Evolutionary conservation across 2,329 filamentous ascomycete species (phyloP).

Genomic region (Penicillium sp.): DNA sequence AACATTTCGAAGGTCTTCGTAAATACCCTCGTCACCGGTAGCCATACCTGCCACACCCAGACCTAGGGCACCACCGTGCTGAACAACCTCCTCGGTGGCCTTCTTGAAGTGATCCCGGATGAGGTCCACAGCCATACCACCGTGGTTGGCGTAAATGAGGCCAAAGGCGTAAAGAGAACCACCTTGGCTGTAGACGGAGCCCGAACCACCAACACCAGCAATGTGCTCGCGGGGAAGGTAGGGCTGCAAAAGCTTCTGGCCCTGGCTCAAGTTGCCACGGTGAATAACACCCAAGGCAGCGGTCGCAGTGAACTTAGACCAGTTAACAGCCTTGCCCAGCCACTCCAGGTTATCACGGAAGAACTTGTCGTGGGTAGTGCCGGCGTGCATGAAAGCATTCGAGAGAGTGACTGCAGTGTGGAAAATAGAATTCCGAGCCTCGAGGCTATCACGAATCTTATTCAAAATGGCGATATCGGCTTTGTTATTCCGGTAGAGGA

Average conservation of each 20-base stretch:
- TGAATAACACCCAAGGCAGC: conserved; percentile 96
- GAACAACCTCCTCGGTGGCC: conserved; percentile 73
- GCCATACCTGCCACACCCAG: conserved; percentile 98
- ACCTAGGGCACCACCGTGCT: conserved; percentile 93
- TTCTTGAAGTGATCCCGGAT: conserved; percentile 52
- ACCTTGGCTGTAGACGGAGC: conserved; percentile 93
- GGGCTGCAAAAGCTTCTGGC: conserved; percentile 87
- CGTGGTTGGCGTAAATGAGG: conserved; percentile 95
- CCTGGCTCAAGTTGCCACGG: conserved; percentile 89
- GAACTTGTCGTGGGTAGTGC: conserved; percentile 96
- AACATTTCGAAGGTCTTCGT: conserved; percentile 85
- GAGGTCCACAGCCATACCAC: conserved; percentile 70
- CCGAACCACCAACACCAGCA: conserved; percentile 67
- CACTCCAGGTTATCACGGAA: conserved; percentile 98
- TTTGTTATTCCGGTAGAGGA: conserved; percentile 92
- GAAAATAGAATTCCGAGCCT: conserved; percentile 97
- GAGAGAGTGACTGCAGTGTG: conserved; percentile 96
- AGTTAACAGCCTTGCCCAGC: conserved; percentile 97
- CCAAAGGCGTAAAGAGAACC: conserved; percentile 95
- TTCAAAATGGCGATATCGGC: conserved; percentile 90
- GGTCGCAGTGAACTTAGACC: conserved; percentile 98
- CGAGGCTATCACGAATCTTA: conserved; percentile 92
- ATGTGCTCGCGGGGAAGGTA: conserved; percentile 76
- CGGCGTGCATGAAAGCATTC: conserved; percentile 99
- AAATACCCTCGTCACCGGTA: conserved; percentile 85